Evolutionary conservation across 139 green algal species (phyloP).

Genomic region (Tetraselmis striata): DNA sequence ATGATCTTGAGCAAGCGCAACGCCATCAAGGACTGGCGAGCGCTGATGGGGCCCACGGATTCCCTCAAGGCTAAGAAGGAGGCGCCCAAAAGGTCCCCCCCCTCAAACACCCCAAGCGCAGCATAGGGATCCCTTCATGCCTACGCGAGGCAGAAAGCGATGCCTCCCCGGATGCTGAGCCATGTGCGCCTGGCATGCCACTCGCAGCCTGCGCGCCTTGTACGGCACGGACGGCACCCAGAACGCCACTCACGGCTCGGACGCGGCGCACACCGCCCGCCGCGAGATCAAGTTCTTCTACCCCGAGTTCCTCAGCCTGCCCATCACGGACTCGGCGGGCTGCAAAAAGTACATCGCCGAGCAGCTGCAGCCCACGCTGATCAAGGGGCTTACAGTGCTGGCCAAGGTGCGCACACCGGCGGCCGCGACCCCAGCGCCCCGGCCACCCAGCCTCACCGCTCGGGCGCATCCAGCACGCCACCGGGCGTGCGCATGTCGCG

Average conservation of each 20-base stretch:
- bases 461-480: too few species aligned
- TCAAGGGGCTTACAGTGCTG: constrained; percentile 62
- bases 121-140: too few species aligned
- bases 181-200: too few species aligned
- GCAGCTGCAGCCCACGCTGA: constrained; percentile 56
- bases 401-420: constrained; percentile 31
- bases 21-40: constrained; percentile 62
- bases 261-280: constrained; percentile 48
- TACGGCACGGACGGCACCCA: constrained; percentile 70
- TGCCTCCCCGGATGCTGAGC: too few species aligned
- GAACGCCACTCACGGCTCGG: constrained; percentile 73
- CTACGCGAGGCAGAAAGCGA: too few species aligned
- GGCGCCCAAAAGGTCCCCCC: constrained; percentile 37
- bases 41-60: constrained; percentile 73
- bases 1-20: constrained; percentile 52
- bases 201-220: constrained; percentile 53
- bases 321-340: neutral
- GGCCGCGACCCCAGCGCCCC: too few species aligned
- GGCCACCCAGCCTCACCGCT: too few species aligned
- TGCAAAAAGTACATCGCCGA: constrained; percentile 41
- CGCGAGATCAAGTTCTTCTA: constrained; percentile 82
- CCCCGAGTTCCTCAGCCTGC: constrained; percentile 23
- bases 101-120: neutral
- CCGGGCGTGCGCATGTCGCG: too few species aligned
- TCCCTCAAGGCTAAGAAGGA: constrained; percentile 43